Base-by-base conservation (phyloP, 768 basidiomycete genomes). In the Suillus tomentosus region DNA sequence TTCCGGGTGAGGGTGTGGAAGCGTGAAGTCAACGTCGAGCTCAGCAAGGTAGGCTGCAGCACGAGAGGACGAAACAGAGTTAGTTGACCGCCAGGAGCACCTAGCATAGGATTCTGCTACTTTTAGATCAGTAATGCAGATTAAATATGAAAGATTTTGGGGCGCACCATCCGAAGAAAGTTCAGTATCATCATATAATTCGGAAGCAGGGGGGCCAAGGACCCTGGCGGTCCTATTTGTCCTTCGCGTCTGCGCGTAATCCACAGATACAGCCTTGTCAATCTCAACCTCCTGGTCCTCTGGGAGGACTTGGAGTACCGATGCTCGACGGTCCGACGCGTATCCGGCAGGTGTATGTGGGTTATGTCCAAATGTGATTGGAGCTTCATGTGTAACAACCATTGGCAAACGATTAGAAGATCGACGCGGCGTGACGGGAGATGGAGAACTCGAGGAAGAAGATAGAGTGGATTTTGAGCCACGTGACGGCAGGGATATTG, bases 261-360 rank as follows among this genome's bases (percentile, higher is more conserved):
- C 60, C 1, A 15, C 22, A 15, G 58, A 40, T 22, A 60, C n/a
- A 15, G 55, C n/a, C 27, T 58, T 58, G 10, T 27, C 24, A 13
- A 58, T 58, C 13, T 60, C 63, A 48, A 82, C 70, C 62, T 86
- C 84, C 9, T 76, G 71, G 57, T 79, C 84, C 65, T 88, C 86
- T 5, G 82, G 86, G 2, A 87, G 79, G 7, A 82, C 78, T 62
- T 82, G 80, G 55, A 88, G 73, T 5, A 65, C 65, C 45, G 67
- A 66, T 4, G 71, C 54, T 15, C 51, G 56, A 45, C 68, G 66
- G 48, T 76, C 74, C 19, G 60, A 45, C 4, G 58, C 39, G 10
- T 64, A 36, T 19, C 39, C 50, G 24, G 71, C 63, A 45, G 62
- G 14, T 39, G 61, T 37, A 17, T 43, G 68, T 13, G 76, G 76